phyloP scores from a whole-genome alignment of 1,139 yeast genomes.

The Taphrina communis region DNA sequence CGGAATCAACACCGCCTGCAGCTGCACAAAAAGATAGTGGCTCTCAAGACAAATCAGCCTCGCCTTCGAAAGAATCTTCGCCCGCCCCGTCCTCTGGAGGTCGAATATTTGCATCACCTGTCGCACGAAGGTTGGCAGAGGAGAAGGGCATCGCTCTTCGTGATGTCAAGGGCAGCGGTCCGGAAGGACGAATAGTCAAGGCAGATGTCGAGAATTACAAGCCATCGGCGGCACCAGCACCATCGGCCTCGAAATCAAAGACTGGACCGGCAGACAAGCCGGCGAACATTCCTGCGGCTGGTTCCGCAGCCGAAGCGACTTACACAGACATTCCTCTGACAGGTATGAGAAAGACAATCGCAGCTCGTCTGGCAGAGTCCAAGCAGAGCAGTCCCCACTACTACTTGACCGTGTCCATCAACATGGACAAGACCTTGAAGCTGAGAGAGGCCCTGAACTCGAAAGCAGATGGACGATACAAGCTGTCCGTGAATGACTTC shows the following conservation, averaged over 20 bases:
- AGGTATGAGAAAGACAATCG: conserved; percentile 92
- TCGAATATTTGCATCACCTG: conserved; percentile 91
- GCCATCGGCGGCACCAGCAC: conserved; percentile 54
- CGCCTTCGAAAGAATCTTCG: conserved; percentile 47
- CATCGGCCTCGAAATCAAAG: conserved; percentile 20
- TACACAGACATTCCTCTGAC: conserved; percentile 86
- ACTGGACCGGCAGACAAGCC: conserved; percentile 51
- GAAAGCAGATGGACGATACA: conserved; percentile 83
- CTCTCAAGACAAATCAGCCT: conserved; percentile 46
- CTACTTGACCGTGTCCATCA: conserved; percentile 83
- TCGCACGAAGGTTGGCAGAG: conserved; percentile 90
- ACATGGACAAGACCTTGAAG: conserved; percentile 88
- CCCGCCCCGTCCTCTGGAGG: conserved; percentile 51
- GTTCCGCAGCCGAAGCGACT: conserved; percentile 62
- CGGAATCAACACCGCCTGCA: conserved; percentile 42
- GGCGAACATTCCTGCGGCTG: conserved; percentile 57
- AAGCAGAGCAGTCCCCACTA: conserved; percentile 88
- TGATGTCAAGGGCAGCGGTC: conserved; percentile 89
- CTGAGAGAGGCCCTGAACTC: conserved; percentile 89
- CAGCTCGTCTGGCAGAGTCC: conserved; percentile 83
- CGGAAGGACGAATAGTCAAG: conserved; percentile 90
- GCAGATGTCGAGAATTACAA: conserved; percentile 79
- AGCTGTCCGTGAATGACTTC: conserved; percentile 90
- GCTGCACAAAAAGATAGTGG: conserved; percentile 46
- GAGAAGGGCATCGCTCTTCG: conserved; percentile 89